Evolutionary conservation across 2,329 filamentous ascomycete species (phyloP).

Genomic region (Colletotrichum coccodes): DNA sequence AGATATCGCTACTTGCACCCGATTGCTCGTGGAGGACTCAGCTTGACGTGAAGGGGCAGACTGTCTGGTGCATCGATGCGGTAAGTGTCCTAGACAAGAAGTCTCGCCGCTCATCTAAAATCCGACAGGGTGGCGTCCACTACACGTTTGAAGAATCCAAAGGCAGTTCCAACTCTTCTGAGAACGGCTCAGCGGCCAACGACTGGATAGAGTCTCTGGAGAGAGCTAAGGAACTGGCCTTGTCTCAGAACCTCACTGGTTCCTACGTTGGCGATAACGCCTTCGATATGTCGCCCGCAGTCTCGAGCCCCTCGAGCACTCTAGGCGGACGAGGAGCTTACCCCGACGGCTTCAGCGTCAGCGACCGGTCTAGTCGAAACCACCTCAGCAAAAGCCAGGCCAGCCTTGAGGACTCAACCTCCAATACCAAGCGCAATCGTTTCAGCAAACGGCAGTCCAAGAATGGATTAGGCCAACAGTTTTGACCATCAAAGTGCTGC

Average conservation of each 20-base stretch:
- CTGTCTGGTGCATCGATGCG: conserved; percentile 90
- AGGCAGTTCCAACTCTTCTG: conserved; percentile 63
- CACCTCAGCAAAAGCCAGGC: conserved; percentile 70
- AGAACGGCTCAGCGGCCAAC: conserved; percentile 76
- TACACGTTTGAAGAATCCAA: conserved; percentile 96
- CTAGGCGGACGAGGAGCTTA: conserved; percentile 68
- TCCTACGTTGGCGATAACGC: conserved; percentile 74
- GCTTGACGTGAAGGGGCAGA: conserved; percentile 86
- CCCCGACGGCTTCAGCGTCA: conserved; percentile 58
- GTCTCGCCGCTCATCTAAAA: conserved; percentile 30
- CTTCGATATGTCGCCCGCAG: conserved; percentile 76
- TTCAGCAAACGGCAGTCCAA: conserved; percentile 96
- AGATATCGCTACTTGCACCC: conserved; percentile 82
- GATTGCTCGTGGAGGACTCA: conserved; percentile 84
- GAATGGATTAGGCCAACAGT: conserved; percentile 90
- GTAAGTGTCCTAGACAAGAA: conserved; percentile 65
- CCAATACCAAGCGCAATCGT: conserved; percentile 63
- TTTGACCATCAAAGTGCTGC: conserved; percentile 58
- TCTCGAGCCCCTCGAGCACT: conserved; percentile 83
- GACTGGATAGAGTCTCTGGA: conserved; percentile 95
- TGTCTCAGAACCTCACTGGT: conserved; percentile 75
- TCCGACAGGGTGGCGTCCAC: conserved; percentile 80
- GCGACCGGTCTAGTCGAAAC: conserved; percentile 64
- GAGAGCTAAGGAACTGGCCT: conserved; percentile 84
- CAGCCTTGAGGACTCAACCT: conserved; percentile 60